Evolutionary conservation across 345 rosid genomes (phyloP).

Genomic region (Eucalyptus cladocalyx): DNA sequence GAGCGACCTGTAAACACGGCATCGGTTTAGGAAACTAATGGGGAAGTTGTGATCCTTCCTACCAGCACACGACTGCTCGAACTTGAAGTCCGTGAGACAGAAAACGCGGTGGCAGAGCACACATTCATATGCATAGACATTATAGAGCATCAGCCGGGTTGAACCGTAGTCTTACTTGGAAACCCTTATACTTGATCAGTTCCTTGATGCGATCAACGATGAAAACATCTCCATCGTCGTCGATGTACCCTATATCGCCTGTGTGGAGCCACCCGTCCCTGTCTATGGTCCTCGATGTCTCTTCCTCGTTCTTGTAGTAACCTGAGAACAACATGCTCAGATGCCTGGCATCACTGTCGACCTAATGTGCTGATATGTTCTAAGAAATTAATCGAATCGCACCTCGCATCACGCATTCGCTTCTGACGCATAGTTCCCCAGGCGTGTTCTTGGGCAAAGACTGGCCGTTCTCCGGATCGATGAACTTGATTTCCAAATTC

Average conservation of each 20-base stretch:
- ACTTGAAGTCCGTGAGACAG: neutral
- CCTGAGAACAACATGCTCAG: slow-evolving; percentile 13
- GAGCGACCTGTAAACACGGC: slow-evolving; percentile 53
- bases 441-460: slow-evolving; percentile 65
- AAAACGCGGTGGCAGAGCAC: neutral
- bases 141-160: neutral
- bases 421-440: slow-evolving; percentile 86
- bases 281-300: slow-evolving; percentile 66
- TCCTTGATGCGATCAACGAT: slow-evolving; percentile 95
- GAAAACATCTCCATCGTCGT: slow-evolving; percentile 83
- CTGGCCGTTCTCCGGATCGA: slow-evolving; percentile 59
- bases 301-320: slow-evolving; percentile 66
- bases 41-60: neutral
- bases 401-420: slow-evolving; percentile 94
- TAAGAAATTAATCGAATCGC: neutral
- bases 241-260: slow-evolving; percentile 83
- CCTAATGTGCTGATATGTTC: neutral
- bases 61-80: neutral
- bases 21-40: neutral
- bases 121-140: neutral
- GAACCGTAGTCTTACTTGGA: slow-evolving; percentile 41
- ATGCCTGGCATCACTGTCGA: neutral
- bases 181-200: slow-evolving; percentile 88
- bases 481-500: slow-evolving; percentile 74
- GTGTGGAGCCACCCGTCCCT: slow-evolving; percentile 84